A percentile compares a stretch with the other conserved stretches of the same genome.
Conservation (phyloP, 106 monocot species). For the Dendrobium officinale region DNA sequence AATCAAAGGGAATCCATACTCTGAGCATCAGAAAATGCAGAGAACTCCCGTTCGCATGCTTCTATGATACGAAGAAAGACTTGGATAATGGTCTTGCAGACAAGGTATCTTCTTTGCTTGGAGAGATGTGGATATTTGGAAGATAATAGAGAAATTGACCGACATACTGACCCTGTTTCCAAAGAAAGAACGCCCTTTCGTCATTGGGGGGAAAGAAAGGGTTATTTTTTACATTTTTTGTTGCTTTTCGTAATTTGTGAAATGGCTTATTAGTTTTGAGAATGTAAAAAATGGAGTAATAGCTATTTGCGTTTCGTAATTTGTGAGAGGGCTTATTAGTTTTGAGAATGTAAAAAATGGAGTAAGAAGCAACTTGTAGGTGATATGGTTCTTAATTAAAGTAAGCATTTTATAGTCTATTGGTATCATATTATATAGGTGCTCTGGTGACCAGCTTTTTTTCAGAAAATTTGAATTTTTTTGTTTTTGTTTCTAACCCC, state of each 20-base stretch:
- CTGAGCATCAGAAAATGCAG: not conserved
- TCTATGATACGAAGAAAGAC: not conserved
- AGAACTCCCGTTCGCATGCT: slow-evolving; percentile 2
- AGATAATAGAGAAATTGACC: not conserved
- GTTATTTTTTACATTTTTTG: not conserved
- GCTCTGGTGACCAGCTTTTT: not conserved
- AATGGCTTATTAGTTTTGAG: not conserved
- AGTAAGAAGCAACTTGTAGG: not conserved
- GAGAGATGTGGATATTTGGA: not conserved
- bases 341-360: not conserved
- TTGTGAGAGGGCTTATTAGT: too few relatives aligned
- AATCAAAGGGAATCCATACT: slow-evolving; percentile 1
- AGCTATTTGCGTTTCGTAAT: not conserved
- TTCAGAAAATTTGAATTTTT: too few relatives aligned
- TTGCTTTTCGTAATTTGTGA: not conserved
- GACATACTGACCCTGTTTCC: not conserved
- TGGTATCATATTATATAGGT: not conserved
- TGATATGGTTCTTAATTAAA: not conserved
- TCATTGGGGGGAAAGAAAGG: not conserved
- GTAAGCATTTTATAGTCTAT: not conserved
- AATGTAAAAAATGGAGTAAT: not conserved
- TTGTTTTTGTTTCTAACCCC: too few relatives aligned
- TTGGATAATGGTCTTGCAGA: not conserved
- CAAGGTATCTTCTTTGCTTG: slow-evolving; percentile 1
- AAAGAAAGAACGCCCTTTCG: not conserved